Evolutionary conservation across 352 stramenopile species (phyloP).

Genomic region (Phytopythium oedochilum): DNA sequence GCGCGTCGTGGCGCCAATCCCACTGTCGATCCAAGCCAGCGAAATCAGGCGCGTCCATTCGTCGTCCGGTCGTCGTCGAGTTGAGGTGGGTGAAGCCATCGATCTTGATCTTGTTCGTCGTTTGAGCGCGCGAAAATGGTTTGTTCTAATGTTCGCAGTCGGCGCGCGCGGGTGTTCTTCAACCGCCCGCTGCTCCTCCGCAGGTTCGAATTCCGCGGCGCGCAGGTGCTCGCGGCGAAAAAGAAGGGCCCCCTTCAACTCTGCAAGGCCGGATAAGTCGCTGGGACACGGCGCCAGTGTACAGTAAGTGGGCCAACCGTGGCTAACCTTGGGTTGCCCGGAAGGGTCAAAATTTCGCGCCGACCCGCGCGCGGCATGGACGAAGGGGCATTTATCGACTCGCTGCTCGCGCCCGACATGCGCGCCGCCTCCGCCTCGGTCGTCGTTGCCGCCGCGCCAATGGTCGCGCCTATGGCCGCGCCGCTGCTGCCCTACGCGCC

Average conservation of each 20-base stretch:
- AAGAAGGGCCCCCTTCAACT: background rate
- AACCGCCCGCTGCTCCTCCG: background rate
- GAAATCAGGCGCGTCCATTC: background rate
- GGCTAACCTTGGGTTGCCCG: too few relatives aligned
- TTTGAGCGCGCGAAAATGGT: too few relatives aligned
- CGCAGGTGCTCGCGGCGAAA: background rate
- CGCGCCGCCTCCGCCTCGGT: slow-evolving; percentile 13
- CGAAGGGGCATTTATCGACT: slow-evolving; percentile 67
- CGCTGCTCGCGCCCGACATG: slow-evolving; percentile 51
- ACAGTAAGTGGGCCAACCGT: too few relatives aligned
- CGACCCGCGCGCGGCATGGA: slow-evolving; percentile 26
- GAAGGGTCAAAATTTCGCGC: background rate
- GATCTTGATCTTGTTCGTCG: background rate
- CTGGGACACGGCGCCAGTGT: background rate
- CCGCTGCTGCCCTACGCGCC: slow-evolving; percentile 9
- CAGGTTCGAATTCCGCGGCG: background rate
- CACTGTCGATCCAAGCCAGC: background rate
- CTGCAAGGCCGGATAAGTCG: background rate
- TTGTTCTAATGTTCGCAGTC: slow-evolving; percentile 3
- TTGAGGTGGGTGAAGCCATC: background rate
- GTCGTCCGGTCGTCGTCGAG: background rate
- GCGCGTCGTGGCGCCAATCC: too few relatives aligned
- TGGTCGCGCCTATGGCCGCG: background rate
- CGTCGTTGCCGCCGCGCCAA: slow-evolving; percentile 3
- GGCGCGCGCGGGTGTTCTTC: background rate